These are phyloP conservation scores for Neophaeococcomyces mojaviensis DNA, from an alignment of 2,329 filamentous ascomycete species.

Conservation along the genomic window DNA sequence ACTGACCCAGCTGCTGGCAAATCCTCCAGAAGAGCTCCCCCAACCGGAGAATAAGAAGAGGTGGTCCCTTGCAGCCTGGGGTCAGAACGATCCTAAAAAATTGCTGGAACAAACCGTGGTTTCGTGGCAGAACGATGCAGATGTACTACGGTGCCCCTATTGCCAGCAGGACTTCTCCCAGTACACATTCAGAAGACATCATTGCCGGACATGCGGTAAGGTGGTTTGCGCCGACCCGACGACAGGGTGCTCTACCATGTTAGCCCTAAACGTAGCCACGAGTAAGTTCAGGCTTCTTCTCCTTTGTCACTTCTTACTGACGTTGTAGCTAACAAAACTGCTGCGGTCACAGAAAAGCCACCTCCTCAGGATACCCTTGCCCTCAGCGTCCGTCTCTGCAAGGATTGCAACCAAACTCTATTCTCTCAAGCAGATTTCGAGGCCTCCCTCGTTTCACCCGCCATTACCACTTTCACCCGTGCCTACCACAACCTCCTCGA, in stretches of 20 bases:
- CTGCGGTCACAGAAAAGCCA: slow-evolving; percentile 21
- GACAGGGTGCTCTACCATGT: slow-evolving; percentile 76
- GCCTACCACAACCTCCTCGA: slow-evolving; percentile 77
- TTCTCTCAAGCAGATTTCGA: slow-evolving; percentile 72
- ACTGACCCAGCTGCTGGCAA: slow-evolving; percentile 74
- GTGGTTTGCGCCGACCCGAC: slow-evolving; percentile 84
- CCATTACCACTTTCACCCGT: slow-evolving; percentile 48
- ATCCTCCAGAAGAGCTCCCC: slow-evolving; percentile 56
- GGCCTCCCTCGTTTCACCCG: slow-evolving; percentile 58
- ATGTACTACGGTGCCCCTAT: slow-evolving; percentile 76
- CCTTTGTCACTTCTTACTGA: slow-evolving; percentile 15
- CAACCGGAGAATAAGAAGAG: slow-evolving; percentile 39
- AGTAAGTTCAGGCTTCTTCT: slow-evolving; percentile 38
- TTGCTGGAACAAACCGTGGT: slow-evolving; percentile 84
- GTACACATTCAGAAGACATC: slow-evolving; percentile 87
- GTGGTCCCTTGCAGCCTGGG: slow-evolving; percentile 50
- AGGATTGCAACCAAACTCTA: slow-evolving; percentile 68
- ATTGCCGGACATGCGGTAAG: slow-evolving; percentile 86
- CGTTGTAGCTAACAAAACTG: slow-evolving; percentile 16
- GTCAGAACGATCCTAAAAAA: slow-evolving; percentile 68
- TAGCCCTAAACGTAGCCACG: slow-evolving; percentile 69
- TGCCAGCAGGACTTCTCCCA: slow-evolving; percentile 92
- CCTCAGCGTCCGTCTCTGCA: slow-evolving; percentile 84
- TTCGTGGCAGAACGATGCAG: slow-evolving; percentile 86
- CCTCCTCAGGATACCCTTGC: slow-evolving; percentile 45